Evolutionary conservation across 148 eudicot species (phyloP), one percentile per base, ranked within the genome.

Genomic region (Spergularia bocconei): DNA sequence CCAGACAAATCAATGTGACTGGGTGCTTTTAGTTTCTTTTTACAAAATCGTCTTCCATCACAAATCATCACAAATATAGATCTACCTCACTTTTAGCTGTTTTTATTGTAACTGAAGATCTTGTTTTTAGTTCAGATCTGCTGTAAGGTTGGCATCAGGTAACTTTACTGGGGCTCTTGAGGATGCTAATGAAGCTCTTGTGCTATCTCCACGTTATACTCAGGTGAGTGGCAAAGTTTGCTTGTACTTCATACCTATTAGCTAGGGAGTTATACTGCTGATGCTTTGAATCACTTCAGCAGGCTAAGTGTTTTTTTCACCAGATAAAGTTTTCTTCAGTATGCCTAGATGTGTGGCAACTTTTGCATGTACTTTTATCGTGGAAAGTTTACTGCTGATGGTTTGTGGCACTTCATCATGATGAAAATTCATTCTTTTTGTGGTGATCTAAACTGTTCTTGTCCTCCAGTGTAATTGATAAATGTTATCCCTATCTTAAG

Each of bases 171-270:
- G 81, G 81, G 97, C 98, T 77, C 89, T 91, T 81, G 93, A 83
- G 79, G 98, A 93, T 86, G 93, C 85, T 66, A 80, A 82, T 71
- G 86, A 87, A 72, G 89, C 93, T 81, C 76, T 85, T 79, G 52
- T 56, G 61, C 65, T 82, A 63, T 88, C 90, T 61, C 93, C 93
- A 61, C 74, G 77, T 17, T 88, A 86, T 79, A 80, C 86, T 44
- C 87, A 90, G 90, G 98, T 89, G 76, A 80, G 84, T 70, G 58
- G 60, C n/a, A 53, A 57, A 17, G 38, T 67, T 15, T 74, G 48
- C 21, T 62, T 71, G 20, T 70, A 69, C 23, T 47, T 64, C 56
- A 0, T 44, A 44, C 36, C 36, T 29, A 29, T 29, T 23, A 23
- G 44, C 44, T 19, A 57, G 19, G 29, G 17, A 65, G 36, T 14